These are phyloP conservation scores for Phytophthora lateralis DNA, from an alignment of 352 stramenopile genomes.

Conservation along the genomic window DNA sequence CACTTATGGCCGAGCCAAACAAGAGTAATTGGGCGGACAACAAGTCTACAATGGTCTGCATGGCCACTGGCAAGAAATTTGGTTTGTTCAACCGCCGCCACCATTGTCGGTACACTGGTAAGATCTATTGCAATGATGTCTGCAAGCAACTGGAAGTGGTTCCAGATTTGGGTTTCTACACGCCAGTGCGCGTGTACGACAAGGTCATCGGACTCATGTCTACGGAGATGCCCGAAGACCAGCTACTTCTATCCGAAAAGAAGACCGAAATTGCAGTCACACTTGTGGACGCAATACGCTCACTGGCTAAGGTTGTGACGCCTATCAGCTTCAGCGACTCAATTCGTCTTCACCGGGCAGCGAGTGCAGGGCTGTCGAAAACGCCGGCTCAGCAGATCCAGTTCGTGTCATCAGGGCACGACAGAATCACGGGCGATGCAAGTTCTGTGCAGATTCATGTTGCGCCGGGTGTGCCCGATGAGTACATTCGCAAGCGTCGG, in stretches of 20 bases:
- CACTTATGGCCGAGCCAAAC: conserved; percentile 64
- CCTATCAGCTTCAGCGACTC: conserved; percentile 77
- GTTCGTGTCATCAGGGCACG: conserved; percentile 54
- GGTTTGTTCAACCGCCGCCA: conserved; percentile 87
- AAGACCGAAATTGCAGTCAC: conserved; percentile 89
- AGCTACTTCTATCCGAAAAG: conserved; percentile 82
- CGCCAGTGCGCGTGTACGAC: conserved; percentile 79
- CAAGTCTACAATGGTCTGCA: conserved; percentile 83
- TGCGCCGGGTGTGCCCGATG: conserved; percentile 66
- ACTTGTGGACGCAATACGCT: conserved; percentile 79
- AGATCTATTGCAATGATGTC: conserved; percentile 87
- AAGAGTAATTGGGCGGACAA: conserved; percentile 88
- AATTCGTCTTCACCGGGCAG: conserved; percentile 56
- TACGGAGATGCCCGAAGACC: conserved; percentile 83
- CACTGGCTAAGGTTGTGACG: conserved; percentile 52
- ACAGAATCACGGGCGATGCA: conserved; percentile 54
- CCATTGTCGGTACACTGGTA: conserved; percentile 87
- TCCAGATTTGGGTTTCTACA: conserved; percentile 82
- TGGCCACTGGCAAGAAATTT: conserved; percentile 89
- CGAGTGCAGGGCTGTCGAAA: conserved; percentile 50
- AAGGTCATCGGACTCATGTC: conserved; percentile 82
- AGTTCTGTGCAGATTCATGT: conserved; percentile 62
- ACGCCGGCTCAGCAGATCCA: conserved; percentile 70
- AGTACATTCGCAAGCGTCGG: conserved; percentile 88
- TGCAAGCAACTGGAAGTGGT: conserved; percentile 82